Conservation (phyloP, 345 rosid species). For the Psidium guajava region DNA sequence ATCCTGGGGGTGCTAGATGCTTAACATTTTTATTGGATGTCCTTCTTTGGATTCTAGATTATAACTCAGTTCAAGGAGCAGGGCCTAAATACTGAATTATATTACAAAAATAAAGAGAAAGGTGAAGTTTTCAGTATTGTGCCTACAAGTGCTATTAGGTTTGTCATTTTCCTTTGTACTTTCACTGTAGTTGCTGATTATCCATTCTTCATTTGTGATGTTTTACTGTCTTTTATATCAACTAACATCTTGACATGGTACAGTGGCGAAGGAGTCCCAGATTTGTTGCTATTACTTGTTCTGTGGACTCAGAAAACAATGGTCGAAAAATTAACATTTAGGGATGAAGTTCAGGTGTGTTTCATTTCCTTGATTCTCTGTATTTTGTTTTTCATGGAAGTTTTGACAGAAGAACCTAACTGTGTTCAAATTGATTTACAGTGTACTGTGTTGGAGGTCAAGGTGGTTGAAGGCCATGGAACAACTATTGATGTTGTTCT, state of each 20-base stretch:
- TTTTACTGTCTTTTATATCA: not conserved
- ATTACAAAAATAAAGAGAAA: constrained; percentile 80
- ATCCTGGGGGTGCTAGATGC: not conserved
- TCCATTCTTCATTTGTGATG: not conserved
- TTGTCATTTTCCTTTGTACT: not conserved
- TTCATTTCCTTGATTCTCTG: not conserved
- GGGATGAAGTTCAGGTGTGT: constrained; percentile 68
- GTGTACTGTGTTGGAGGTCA: constrained; percentile 97
- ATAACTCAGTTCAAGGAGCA: constrained; percentile 76
- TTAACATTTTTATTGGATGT: not conserved
- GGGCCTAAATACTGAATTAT: constrained; percentile 83
- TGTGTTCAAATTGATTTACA: constrained; percentile 23
- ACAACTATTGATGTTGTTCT: constrained; percentile 93
- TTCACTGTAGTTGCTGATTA: not conserved
- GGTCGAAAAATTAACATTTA: constrained; percentile 84
- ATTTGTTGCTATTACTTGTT: constrained; percentile 66
- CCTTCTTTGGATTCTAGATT: constrained; percentile 28
- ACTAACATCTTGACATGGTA: constrained; percentile 11
- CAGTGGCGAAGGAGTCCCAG: constrained; percentile 96
- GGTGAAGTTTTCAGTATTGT: constrained; percentile 75
- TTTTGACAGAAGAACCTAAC: constrained; percentile 9
- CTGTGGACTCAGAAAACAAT: constrained; percentile 94
- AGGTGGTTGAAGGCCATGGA: constrained; percentile 91
- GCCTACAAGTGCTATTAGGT: constrained; percentile 93
- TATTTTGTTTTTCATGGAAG: not conserved